These are phyloP conservation scores for Microstegium vimineum DNA, from an alignment of 176 grass and related monocot species.

Conservation along the genomic window DNA sequence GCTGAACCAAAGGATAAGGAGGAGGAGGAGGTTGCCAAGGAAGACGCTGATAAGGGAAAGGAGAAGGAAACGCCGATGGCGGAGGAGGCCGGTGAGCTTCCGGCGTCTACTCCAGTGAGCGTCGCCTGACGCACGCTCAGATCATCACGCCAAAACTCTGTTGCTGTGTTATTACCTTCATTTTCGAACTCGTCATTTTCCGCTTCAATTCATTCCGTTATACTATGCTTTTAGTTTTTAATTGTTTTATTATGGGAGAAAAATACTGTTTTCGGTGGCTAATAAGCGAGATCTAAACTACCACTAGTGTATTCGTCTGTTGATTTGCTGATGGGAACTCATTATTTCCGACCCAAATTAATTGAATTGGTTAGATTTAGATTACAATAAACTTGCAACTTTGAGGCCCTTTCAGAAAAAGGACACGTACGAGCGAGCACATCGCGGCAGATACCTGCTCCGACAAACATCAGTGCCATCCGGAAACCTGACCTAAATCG, in stretches of 20 bases:
- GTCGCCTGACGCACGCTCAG: neutral
- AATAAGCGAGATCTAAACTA: too few relatives aligned
- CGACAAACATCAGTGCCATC: neutral
- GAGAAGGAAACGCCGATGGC: neutral
- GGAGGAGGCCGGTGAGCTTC: neutral
- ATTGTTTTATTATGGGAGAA: too few relatives aligned
- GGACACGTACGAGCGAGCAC: too few relatives aligned
- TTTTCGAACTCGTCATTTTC: neutral
- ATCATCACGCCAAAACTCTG: neutral
- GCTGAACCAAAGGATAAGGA: neutral
- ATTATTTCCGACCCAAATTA: neutral
- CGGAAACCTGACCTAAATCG: neutral
- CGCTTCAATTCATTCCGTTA: neutral
- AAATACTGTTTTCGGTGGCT: too few relatives aligned
- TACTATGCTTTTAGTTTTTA: too few relatives aligned
- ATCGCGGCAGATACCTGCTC: too few relatives aligned
- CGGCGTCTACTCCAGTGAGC: neutral
- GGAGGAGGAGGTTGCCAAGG: neutral
- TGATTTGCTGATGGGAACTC: neutral
- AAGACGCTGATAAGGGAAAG: neutral
- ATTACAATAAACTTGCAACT: too few relatives aligned
- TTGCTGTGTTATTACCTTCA: neutral
- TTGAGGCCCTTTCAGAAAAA: too few relatives aligned
- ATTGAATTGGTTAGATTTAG: too few relatives aligned
- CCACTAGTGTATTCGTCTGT: neutral